phyloP scores from a whole-genome alignment of 2,329 filamentous ascomycete species.

The Talaromyces sp. region DNA sequence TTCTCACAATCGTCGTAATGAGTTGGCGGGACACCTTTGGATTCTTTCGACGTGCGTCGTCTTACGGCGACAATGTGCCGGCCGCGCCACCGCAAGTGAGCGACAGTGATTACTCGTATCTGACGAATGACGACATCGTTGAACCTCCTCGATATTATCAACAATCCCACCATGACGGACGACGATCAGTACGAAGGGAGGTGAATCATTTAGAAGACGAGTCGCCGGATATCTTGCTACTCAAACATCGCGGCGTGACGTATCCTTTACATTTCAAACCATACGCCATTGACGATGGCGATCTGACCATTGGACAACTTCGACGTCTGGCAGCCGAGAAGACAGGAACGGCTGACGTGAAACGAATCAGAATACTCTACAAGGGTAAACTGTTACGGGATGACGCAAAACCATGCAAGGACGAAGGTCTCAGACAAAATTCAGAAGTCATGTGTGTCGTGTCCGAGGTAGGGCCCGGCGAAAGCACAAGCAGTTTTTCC shows the following conservation, averaged over 20 bases:
- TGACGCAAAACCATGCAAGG: conserved; percentile 37
- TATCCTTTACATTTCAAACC: conserved; percentile 45
- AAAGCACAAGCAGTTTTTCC: conserved; percentile 32
- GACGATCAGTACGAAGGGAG: background rate
- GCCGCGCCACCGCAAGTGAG: conserved; percentile 33
- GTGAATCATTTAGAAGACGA: conserved; percentile 5
- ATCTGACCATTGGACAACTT: conserved; percentile 41
- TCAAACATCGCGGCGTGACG: conserved; percentile 41
- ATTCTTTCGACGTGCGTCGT: conserved; percentile 34
- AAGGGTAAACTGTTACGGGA: conserved; percentile 46
- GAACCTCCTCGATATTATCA: conserved; percentile 22
- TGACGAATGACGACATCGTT: conserved; percentile 36
- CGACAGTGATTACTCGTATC: conserved; percentile 38
- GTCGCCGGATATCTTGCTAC: conserved; percentile 42
- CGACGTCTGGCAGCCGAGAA: conserved; percentile 38
- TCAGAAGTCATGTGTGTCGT: conserved; percentile 47
- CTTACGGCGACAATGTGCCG: conserved; percentile 12
- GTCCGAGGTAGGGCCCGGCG: conserved; percentile 34
- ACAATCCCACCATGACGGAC: background rate
- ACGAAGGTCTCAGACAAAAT: conserved; percentile 47
- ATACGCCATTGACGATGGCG: conserved; percentile 47
- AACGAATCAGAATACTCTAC: conserved; percentile 44
- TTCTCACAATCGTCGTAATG: conserved; percentile 33
- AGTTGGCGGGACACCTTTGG: conserved; percentile 34
- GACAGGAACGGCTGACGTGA: conserved; percentile 34